phyloP scores from a whole-genome alignment of 164 flowering plant genomes.

The Cinnamomum chago region DNA sequence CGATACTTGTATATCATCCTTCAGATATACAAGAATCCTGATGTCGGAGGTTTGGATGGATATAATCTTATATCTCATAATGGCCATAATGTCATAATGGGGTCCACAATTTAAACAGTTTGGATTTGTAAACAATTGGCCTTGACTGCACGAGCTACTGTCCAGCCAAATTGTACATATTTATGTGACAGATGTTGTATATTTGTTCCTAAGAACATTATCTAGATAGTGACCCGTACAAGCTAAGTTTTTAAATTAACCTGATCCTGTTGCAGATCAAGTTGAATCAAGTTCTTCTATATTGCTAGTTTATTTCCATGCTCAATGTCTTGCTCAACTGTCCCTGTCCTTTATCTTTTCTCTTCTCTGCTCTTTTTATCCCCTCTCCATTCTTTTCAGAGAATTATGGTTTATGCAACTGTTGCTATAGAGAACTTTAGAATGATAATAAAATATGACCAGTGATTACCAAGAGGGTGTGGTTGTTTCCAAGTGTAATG shows the following conservation, averaged over 20 bases:
- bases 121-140: neutral
- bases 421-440: neutral
- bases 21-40: too few species aligned
- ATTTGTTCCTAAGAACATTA: too few species aligned
- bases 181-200: neutral
- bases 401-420: neutral
- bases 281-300: neutral
- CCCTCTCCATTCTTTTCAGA: neutral
- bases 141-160: neutral
- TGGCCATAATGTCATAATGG: neutral
- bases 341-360: too few species aligned
- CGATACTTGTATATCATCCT: too few species aligned
- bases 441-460: neutral
- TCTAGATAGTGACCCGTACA: neutral
- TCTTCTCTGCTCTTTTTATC: neutral
- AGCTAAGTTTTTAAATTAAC: too few species aligned
- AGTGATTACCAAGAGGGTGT: conserved; percentile 1
- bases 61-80: neutral
- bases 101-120: neutral
- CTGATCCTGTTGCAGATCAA: neutral
- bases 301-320: neutral
- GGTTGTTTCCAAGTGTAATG: conserved; percentile 20
- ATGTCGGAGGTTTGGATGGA: too few species aligned
- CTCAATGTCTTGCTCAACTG: neutral
- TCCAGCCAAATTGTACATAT: neutral